Conservation (phyloP, 441 rosid genomes). For the Croton laevigatus region DNA sequence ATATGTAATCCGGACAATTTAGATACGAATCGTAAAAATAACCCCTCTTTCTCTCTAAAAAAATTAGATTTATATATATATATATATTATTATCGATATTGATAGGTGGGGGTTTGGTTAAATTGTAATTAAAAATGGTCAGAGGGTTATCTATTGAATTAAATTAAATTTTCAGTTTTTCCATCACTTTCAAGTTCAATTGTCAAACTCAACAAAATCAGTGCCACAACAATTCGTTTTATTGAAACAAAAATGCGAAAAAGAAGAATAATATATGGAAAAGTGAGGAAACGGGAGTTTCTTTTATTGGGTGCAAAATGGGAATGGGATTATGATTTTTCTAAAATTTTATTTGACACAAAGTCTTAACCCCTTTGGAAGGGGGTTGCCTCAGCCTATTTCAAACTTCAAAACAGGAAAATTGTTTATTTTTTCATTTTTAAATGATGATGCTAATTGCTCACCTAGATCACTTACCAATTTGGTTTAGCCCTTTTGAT, state of each 20-base stretch:
- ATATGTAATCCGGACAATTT: no score
- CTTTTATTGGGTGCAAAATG: no score
- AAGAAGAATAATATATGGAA: not conserved
- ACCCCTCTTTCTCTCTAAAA: no score
- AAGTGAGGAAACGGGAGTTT: not conserved
- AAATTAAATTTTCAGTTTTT: not conserved
- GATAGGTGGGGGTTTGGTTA: not conserved
- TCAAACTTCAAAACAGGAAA: not conserved
- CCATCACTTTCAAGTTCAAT: not conserved
- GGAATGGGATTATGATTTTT: constrained; percentile 6
- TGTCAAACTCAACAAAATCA: not conserved
- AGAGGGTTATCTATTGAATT: not conserved
- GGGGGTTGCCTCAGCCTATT: not conserved
- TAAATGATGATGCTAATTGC: not conserved
- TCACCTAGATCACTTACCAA: not conserved
- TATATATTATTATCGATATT: no score
- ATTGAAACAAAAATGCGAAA: not conserved
- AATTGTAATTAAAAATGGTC: not conserved
- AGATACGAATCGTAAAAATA: no score
- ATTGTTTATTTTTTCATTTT: not conserved
- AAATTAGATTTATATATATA: no score
- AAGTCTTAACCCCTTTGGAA: not conserved
- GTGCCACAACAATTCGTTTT: not conserved
- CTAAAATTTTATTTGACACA: constrained; percentile 6
- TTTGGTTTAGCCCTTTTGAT: not conserved